Evolutionary conservation across 2,329 filamentous ascomycete species (phyloP).

Genomic region (Endocalyx cinctus): DNA sequence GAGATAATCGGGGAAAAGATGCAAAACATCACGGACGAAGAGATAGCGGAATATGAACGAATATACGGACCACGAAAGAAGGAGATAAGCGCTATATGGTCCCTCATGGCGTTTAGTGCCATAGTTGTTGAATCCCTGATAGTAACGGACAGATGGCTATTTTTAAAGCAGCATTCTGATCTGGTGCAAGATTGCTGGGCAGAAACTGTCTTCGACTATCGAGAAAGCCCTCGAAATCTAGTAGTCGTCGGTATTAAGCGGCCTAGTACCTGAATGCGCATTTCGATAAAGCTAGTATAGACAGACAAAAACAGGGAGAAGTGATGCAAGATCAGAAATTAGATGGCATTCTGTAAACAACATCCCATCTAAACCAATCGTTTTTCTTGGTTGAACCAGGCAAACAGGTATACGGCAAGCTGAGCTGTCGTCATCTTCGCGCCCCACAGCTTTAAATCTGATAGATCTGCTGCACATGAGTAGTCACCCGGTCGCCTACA

Average conservation of each 20-base stretch:
- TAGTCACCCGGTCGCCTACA: constrained; percentile 6
- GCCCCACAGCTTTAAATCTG: no score
- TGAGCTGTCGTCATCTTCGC: no score
- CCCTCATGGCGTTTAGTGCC: constrained; percentile 92
- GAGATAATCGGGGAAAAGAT: constrained; percentile 62
- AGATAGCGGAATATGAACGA: constrained; percentile 66
- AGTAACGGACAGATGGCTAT: constrained; percentile 85
- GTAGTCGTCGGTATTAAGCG: constrained; percentile 89
- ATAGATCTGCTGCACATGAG: no score
- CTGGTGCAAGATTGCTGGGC: constrained; percentile 78
- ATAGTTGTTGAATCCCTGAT: constrained; percentile 85
- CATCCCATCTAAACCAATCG: no score
- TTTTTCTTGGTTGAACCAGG: no score
- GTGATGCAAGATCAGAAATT: background rate
- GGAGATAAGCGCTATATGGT: constrained; percentile 85
- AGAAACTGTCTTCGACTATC: constrained; percentile 87
- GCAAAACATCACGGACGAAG: constrained; percentile 65
- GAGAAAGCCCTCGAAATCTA: constrained; percentile 79
- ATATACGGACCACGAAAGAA: constrained; percentile 64
- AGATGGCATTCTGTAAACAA: no score
- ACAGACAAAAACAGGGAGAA: no score
- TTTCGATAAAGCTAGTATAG: constrained; percentile 3
- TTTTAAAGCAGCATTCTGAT: constrained; percentile 70
- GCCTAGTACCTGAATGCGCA: constrained; percentile 8
- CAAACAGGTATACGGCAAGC: no score